phyloP scores from a whole-genome alignment of 2,329 filamentous ascomycete species.

The Claviceps digitariae region DNA sequence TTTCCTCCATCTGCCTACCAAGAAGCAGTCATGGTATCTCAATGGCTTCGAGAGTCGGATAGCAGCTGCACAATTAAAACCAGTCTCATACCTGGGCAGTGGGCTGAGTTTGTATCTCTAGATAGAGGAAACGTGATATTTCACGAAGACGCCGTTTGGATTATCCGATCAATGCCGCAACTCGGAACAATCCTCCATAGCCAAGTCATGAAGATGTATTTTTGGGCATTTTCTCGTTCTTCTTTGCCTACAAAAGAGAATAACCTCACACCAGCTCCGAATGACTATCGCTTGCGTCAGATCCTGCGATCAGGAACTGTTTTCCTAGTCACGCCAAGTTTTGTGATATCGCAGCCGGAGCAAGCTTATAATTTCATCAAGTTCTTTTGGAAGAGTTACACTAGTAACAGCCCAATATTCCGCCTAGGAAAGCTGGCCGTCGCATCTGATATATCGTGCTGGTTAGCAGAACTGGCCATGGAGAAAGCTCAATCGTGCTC shows the following conservation, averaged over 20 bases:
- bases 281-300: slow-evolving; percentile 14
- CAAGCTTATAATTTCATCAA: slow-evolving; percentile 21
- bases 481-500: slow-evolving; percentile 9
- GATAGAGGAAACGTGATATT: slow-evolving; percentile 25
- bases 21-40: slow-evolving; percentile 24
- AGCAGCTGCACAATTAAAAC: slow-evolving; percentile 28
- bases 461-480: slow-evolving; percentile 15
- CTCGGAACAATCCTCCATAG: slow-evolving; percentile 21
- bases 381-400: slow-evolving; percentile 19
- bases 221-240: slow-evolving; percentile 24
- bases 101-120: slow-evolving; percentile 28
- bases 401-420: slow-evolving; percentile 3
- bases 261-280: not conserved
- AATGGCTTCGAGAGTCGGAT: slow-evolving; percentile 30
- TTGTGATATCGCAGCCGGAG: slow-evolving; percentile 24
- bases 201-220: slow-evolving; percentile 15
- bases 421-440: slow-evolving; percentile 16
- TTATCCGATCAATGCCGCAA: slow-evolving; percentile 25
- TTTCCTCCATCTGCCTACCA: slow-evolving; percentile 28
- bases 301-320: slow-evolving; percentile 20
- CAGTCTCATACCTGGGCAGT: slow-evolving; percentile 29
- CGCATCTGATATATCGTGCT: slow-evolving; percentile 16
- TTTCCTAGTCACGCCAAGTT: slow-evolving; percentile 28
- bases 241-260: slow-evolving; percentile 1
- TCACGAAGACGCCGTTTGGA: slow-evolving; percentile 27